These are phyloP conservation scores for Rhizophagus sp. DNA, from an alignment of 192 early-diverging fungal genomes.

Conservation along the genomic window DNA sequence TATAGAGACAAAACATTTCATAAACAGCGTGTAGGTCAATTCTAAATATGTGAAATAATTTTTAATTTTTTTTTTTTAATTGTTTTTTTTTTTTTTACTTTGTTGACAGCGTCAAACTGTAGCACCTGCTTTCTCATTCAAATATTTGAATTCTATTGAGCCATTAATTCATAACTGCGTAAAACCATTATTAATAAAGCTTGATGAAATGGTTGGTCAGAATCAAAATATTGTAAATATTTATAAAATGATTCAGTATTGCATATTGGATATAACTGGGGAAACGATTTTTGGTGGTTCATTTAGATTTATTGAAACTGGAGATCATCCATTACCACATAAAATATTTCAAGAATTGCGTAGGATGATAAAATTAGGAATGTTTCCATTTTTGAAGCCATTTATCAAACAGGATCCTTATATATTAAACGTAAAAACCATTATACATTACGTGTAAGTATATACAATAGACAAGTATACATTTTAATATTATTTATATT, in stretches of 20 bases:
- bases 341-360: constrained; percentile 23
- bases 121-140: constrained; percentile 57
- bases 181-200: constrained; percentile 33
- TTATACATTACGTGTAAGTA: background rate
- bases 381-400: background rate
- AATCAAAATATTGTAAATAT: constrained; percentile 32
- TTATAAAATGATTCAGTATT: constrained; percentile 36
- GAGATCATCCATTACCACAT: constrained; percentile 49
- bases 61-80: background rate
- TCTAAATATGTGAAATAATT: background rate
- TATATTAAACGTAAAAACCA: background rate
- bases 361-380: background rate
- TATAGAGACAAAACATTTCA: constrained; percentile 9
- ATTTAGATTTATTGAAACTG: constrained; percentile 51
- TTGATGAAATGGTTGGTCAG: constrained; percentile 35
- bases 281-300: constrained; percentile 51
- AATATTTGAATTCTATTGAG: constrained; percentile 50
- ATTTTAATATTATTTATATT: background rate
- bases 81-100: background rate
- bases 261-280: constrained; percentile 54
- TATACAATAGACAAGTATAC: background rate
- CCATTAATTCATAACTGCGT: constrained; percentile 39
- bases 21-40: constrained; percentile 14
- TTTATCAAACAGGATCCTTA: constrained; percentile 4
- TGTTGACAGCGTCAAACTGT: constrained; percentile 48